These are phyloP conservation scores for Paecilomyces variotii DNA, from an alignment of 2,329 filamentous ascomycete species.

Conservation along the genomic window DNA sequence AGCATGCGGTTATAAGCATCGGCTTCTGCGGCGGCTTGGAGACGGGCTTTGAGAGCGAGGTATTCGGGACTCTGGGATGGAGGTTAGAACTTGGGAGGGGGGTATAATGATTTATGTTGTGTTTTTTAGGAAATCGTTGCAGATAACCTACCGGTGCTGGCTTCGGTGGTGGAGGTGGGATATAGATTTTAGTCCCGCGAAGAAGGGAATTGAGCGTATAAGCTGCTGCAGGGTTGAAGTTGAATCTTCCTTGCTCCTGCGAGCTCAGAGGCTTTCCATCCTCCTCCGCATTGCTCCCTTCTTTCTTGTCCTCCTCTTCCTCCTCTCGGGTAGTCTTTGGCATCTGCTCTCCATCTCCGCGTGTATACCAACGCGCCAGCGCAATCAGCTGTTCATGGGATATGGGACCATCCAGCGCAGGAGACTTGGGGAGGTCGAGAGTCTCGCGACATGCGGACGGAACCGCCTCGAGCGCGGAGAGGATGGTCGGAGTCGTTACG, in stretches of 20 bases:
- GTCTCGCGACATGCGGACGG: conserved; percentile 21
- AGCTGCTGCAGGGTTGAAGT: conserved; percentile 16
- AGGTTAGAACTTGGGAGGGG: neutral
- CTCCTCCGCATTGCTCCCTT: neutral
- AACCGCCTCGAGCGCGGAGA: conserved; percentile 30
- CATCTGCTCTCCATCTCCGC: neutral
- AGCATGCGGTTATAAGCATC: conserved; percentile 75
- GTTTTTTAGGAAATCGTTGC: too few relatives aligned
- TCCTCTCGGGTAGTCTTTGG: conserved; percentile 9
- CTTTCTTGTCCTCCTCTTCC: conserved; percentile 11
- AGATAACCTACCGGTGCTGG: conserved; percentile 60
- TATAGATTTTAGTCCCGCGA: conserved; percentile 62
- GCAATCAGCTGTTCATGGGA: conserved; percentile 35
- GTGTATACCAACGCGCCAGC: conserved; percentile 23
- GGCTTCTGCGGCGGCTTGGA: conserved; percentile 75
- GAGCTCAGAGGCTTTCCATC: neutral
- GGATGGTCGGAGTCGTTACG: conserved; percentile 30
- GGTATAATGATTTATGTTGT: too few relatives aligned
- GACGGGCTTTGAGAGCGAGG: conserved; percentile 75
- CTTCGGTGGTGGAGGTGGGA: conserved; percentile 72
- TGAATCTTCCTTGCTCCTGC: neutral
- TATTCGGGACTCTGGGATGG: conserved; percentile 65
- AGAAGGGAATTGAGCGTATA: conserved; percentile 63
- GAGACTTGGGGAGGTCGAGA: conserved; percentile 25
- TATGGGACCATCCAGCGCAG: conserved; percentile 26